Evolutionary conservation across 768 basidiomycete genomes (phyloP).

Genomic region (Amanita rubescens): DNA sequence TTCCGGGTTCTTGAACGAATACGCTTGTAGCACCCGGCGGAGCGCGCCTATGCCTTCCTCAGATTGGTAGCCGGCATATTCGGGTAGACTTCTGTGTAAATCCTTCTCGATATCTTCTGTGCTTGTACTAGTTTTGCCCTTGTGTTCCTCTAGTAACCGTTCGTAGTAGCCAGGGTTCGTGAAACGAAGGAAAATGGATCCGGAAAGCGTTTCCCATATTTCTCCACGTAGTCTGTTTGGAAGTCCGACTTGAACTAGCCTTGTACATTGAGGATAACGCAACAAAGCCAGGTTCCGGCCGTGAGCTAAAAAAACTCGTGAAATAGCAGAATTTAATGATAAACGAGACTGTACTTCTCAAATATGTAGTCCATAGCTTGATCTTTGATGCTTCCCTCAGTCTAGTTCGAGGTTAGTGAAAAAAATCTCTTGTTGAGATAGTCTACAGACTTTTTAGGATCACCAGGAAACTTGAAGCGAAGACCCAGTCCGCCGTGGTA

Average conservation of each 20-base stretch:
- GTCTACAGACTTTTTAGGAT: constrained; percentile 72
- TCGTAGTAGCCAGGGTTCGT: constrained; percentile 80
- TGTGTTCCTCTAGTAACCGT: constrained; percentile 65
- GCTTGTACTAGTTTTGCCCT: constrained; percentile 73
- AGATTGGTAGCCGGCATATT: constrained; percentile 93
- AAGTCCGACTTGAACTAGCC: constrained; percentile 95
- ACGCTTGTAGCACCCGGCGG: constrained; percentile 88
- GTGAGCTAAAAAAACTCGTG: constrained; percentile 47
- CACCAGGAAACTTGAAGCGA: constrained; percentile 86
- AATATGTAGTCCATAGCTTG: constrained; percentile 90
- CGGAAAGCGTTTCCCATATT: constrained; percentile 97
- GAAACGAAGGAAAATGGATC: constrained; percentile 87
- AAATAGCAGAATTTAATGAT: constrained; percentile 1
- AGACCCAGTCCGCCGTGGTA: constrained; percentile 78
- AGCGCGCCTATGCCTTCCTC: constrained; percentile 81
- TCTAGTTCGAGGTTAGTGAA: constrained; percentile 28
- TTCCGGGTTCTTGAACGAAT: constrained; percentile 92
- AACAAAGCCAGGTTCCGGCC: constrained; percentile 93
- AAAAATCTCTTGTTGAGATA: not conserved
- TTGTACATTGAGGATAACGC: constrained; percentile 93
- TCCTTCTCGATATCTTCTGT: constrained; percentile 99
- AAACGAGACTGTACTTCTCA: constrained; percentile 47
- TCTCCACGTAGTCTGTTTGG: constrained; percentile 93
- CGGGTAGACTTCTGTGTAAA: constrained; percentile 89
- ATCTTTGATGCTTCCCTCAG: constrained; percentile 89